These are phyloP conservation scores for Coemansia sp. DNA, from an alignment of 192 early-diverging fungal genomes.

Conservation along the genomic window DNA sequence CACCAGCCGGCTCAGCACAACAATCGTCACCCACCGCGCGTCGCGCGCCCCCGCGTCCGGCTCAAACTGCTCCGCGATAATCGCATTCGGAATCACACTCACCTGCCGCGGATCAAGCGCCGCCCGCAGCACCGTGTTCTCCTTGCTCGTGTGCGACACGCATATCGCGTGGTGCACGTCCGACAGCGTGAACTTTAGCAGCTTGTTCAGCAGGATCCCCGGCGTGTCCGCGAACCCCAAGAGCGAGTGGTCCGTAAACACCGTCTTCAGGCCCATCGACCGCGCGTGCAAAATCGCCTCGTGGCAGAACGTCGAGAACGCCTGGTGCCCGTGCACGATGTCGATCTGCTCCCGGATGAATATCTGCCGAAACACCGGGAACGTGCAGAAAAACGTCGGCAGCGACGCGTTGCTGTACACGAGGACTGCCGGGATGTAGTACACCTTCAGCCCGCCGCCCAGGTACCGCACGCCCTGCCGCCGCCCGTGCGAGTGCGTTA, in stretches of 20 bases:
- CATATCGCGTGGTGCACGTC: constrained; percentile 98
- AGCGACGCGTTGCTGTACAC: constrained; percentile 85
- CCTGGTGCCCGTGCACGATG: constrained; percentile 95
- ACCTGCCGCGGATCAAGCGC: constrained; percentile 86
- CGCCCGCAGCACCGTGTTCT: constrained; percentile 96
- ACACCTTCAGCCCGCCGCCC: constrained; percentile 91
- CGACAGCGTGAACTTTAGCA: constrained; percentile 95
- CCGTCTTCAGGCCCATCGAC: constrained; percentile 91
- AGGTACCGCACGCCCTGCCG: constrained; percentile 86
- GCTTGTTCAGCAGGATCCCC: constrained; percentile 93
- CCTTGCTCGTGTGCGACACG: constrained; percentile 98
- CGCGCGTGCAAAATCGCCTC: constrained; percentile 94
- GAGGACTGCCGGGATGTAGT: constrained; percentile 85
- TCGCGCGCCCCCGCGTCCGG: constrained; percentile 78
- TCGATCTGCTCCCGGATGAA: constrained; percentile 87
- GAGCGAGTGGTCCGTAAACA: constrained; percentile 97
- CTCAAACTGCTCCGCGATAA: constrained; percentile 87
- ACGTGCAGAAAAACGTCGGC: constrained; percentile 87
- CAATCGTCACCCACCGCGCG: constrained; percentile 85
- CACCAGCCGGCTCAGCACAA: constrained; percentile 86
- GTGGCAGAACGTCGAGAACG: constrained; percentile 92
- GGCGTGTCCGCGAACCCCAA: constrained; percentile 95
- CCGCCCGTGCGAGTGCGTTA: constrained; percentile 87
- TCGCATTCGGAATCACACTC: constrained; percentile 96
- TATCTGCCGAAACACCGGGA: constrained; percentile 91